These are phyloP conservation scores for Suillus discolor DNA, from an alignment of 768 basidiomycete genomes.

Conservation along the genomic window DNA sequence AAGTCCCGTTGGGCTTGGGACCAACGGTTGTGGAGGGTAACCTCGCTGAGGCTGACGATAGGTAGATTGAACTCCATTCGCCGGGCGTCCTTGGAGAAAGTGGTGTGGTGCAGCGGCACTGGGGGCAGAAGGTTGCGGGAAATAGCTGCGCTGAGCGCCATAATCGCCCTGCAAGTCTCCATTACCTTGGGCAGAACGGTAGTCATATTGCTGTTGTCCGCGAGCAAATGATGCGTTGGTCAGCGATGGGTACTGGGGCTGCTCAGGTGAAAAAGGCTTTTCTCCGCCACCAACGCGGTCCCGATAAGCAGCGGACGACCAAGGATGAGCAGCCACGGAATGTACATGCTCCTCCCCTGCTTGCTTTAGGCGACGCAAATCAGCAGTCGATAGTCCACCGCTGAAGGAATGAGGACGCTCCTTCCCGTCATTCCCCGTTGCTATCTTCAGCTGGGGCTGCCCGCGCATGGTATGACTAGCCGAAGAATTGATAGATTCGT, in stretches of 20 bases:
- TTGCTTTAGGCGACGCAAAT: conserved; percentile 75
- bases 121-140: conserved; percentile 41
- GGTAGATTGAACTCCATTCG: conserved; percentile 47
- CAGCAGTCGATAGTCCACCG: conserved; percentile 72
- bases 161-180: conserved; percentile 50
- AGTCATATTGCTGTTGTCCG: conserved; percentile 55
- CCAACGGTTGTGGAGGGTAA: conserved; percentile 56
- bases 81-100: conserved; percentile 56
- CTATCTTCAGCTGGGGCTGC: conserved; percentile 55
- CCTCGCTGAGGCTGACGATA: conserved; percentile 68
- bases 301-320: conserved; percentile 52
- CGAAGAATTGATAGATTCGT: conserved; percentile 53
- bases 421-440: conserved; percentile 57
- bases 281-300: conserved; percentile 41
- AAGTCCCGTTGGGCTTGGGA: conserved; percentile 56
- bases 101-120: conserved; percentile 43
- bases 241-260: conserved; percentile 70
- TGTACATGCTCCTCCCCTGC: conserved; percentile 50
- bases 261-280: conserved; percentile 47
- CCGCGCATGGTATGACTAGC: conserved; percentile 60
- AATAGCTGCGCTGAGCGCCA: conserved; percentile 57
- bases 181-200: conserved; percentile 42
- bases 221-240: conserved; percentile 51
- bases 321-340: conserved; percentile 46
- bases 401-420: conserved; percentile 84